Conservation (phyloP, 306 rosid species). For the Ormosia semicastrata region DNA sequence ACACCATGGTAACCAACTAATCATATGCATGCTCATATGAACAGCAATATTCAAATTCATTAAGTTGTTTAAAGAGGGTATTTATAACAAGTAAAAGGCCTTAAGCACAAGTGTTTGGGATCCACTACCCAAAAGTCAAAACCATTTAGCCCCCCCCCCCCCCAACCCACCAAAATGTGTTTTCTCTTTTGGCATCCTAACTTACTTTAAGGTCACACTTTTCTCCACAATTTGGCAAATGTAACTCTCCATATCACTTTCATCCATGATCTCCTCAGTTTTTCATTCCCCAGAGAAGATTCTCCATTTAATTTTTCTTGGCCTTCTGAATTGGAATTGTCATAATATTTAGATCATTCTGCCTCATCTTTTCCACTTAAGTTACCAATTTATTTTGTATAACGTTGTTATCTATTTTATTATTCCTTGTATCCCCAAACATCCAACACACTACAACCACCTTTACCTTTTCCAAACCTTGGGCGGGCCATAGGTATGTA, state of each 20-base stretch:
- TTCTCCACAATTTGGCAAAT: neutral
- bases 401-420: neutral
- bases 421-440: neutral
- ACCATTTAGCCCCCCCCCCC: neutral
- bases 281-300: neutral
- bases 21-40: neutral
- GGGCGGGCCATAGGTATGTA: neutral
- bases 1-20: neutral
- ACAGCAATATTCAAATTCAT: neutral
- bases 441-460: neutral
- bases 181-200: conserved; percentile 2
- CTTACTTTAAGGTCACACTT: conserved; percentile 12
- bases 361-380: neutral
- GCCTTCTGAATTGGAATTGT: conserved; percentile 11
- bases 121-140: conserved; percentile 6
- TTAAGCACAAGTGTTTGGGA: neutral
- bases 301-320: neutral
- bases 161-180: neutral
- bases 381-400: conserved; percentile 2
- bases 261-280: neutral
- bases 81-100: conserved; percentile 11
- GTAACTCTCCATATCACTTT: neutral
- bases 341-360: neutral
- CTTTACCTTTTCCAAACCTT: neutral
- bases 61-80: neutral